Base-by-base conservation (phyloP, 805 yeast species). In the Hanseniaspora mollemarum region DNA sequence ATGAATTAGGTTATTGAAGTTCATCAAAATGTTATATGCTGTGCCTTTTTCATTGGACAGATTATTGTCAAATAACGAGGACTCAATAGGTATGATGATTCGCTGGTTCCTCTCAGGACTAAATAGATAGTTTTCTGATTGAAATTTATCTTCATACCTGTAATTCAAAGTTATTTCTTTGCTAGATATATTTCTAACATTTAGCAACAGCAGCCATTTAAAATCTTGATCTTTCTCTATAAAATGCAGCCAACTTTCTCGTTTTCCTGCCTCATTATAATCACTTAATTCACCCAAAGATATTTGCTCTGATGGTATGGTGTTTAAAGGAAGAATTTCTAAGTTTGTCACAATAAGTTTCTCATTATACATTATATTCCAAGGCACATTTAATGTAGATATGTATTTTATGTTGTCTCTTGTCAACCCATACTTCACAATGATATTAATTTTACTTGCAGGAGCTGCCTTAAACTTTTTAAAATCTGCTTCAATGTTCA, bases 151-250 rank as follows among this genome's bases (percentile, higher is more conserved):
- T 16, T 63, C 63, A 53, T 67, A 70, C 1, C 57, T 55, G 10
- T 75, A 53, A 1, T 64, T 57, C 3, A 71, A 59, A 8, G 60
- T 57, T 53, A 77, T 63, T 26, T 74, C 73, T 44, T 80, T 81
- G 6, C 75, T 71, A 92, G 95, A 88, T 2, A 83, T 72, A 62
- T 92, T 90, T 56, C 87, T 74, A 52, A 92, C 65, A 61, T 92
- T 97, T 13, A 90, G 59, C 0, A 86, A 71, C 49, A 83, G 66
- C 43, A 83, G 22, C 54, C 54, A 51, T 19, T 51, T 51, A n/a
- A 39, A 45, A 5, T 51, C 51, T 3, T 35, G n/a, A 13, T 41
- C 19, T 3, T 36, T 22, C 15, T 41, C 48, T 15, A 41, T 15
- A 46, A 51, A 51, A 1, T 12, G 6, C 5, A 41, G 28, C 54